Evolutionary conservation across 2,329 filamentous ascomycete genomes (phyloP).

Genomic region (Periconia sp.): DNA sequence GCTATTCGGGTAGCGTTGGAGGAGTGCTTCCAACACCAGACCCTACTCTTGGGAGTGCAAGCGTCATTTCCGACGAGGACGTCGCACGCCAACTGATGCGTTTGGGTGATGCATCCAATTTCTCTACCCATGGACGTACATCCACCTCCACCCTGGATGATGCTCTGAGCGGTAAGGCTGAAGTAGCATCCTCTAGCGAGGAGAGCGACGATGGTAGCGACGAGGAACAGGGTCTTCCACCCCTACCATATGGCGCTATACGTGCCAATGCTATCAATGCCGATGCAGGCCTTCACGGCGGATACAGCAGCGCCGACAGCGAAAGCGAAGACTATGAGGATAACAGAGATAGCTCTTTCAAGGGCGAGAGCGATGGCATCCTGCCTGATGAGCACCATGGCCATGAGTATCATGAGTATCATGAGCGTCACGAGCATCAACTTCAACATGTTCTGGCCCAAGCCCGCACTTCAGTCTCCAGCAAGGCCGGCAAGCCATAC

Average conservation of each 20-base stretch:
- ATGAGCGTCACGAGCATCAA: conserved; percentile 47
- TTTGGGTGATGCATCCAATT: conserved; percentile 90
- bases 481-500: conserved; percentile 48
- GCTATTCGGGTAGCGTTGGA: conserved; percentile 55
- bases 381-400: conserved; percentile 42
- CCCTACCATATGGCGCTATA: conserved; percentile 35
- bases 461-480: conserved; percentile 45
- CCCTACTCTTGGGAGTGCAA: conserved; percentile 80
- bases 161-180: conserved; percentile 87
- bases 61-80: conserved; percentile 97
- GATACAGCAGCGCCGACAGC: conserved; percentile 56
- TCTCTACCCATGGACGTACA: conserved; percentile 83
- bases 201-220: conserved; percentile 76
- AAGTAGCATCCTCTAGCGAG: conserved; percentile 59
- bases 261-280: conserved; percentile 25
- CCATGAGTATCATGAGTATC: too few relatives aligned
- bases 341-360: conserved; percentile 58
- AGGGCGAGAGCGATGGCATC: conserved; percentile 60
- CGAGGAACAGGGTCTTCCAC: conserved; percentile 58
- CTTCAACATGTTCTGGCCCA: conserved; percentile 49
- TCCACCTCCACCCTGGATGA: conserved; percentile 94
- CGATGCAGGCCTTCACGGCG: conserved; percentile 48
- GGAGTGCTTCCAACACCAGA: conserved; percentile 86
- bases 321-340: conserved; percentile 68
- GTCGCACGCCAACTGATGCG: conserved; percentile 97